Evolutionary conservation across 805 yeast genomes (phyloP).

Genomic region (Komagataella ulmi): DNA sequence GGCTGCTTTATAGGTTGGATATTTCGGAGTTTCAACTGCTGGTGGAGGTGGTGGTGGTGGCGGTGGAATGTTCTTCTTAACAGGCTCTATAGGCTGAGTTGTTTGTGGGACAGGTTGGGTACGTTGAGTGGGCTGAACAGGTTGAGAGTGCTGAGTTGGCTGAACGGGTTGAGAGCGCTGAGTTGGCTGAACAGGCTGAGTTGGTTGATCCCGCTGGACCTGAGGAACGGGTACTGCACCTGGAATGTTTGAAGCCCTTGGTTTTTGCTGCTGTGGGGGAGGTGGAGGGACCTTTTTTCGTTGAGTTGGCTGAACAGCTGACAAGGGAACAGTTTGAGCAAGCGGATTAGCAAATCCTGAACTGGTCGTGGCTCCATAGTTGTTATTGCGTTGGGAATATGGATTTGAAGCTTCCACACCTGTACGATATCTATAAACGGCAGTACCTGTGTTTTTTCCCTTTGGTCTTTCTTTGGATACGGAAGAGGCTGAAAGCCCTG

Average conservation of each 20-base stretch:
- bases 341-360: slow-evolving; percentile 14
- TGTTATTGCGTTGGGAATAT: background rate
- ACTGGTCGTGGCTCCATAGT: slow-evolving; percentile 1
- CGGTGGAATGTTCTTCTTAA: slow-evolving; percentile 35
- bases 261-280: slow-evolving; percentile 6
- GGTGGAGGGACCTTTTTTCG: slow-evolving; percentile 13
- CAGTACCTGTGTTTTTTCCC: slow-evolving; percentile 16
- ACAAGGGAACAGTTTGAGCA: slow-evolving; percentile 11
- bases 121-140: background rate
- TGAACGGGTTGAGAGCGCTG: background rate
- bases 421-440: background rate
- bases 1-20: slow-evolving; percentile 73
- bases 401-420: background rate
- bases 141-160: background rate
- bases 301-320: slow-evolving; percentile 13
- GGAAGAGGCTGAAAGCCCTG: slow-evolving; percentile 66
- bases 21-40: slow-evolving; percentile 42
- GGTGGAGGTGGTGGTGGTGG: slow-evolving; percentile 81
- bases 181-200: background rate
- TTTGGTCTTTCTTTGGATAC: slow-evolving; percentile 67
- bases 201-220: background rate
- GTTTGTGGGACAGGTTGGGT: slow-evolving; percentile 8
- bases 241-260: slow-evolving; percentile 5
- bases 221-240: slow-evolving; percentile 4
- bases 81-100: slow-evolving; percentile 9